phyloP scores from a whole-genome alignment of 352 stramenopile genomes.

The Aphanomyces cochlioides region DNA sequence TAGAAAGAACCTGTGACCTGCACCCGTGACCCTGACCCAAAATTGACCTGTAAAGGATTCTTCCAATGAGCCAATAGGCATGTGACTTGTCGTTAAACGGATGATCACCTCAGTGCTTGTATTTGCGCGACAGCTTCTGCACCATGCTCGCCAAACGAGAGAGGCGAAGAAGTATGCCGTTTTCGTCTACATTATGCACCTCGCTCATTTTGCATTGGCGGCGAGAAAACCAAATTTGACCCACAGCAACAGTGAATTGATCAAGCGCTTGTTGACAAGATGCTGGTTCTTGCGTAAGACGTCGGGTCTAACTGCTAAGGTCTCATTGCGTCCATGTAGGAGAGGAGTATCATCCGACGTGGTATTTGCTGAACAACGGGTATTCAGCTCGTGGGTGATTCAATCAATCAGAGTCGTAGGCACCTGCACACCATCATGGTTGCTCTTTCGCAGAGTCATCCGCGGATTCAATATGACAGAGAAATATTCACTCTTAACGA shows the following conservation, averaged over 20 bases:
- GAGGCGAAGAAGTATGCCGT: neutral
- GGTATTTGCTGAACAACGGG: neutral
- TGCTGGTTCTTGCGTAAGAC: too few relatives aligned
- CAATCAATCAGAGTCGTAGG: neutral
- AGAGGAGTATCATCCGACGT: neutral
- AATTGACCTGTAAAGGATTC: too few relatives aligned
- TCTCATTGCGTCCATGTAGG: neutral
- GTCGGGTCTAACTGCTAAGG: too few relatives aligned
- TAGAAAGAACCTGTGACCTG: too few relatives aligned
- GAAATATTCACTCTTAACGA: constrained; percentile 60
- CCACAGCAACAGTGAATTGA: neutral
- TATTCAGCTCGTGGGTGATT: neutral
- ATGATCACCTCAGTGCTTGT: too few relatives aligned
- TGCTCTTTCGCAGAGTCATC: constrained; percentile 29
- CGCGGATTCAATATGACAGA: constrained; percentile 48
- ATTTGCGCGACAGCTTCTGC: neutral
- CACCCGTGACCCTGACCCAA: too few relatives aligned
- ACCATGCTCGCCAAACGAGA: neutral
- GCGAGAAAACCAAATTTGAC: neutral
- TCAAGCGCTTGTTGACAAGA: too few relatives aligned
- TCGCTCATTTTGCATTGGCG: neutral
- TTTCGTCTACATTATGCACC: neutral
- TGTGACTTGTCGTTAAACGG: too few relatives aligned
- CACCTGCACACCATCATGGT: constrained; percentile 18
- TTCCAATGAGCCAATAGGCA: too few relatives aligned